phyloP scores from a whole-genome alignment of 2,329 filamentous ascomycete species.

The Fusarium virguliforme region DNA sequence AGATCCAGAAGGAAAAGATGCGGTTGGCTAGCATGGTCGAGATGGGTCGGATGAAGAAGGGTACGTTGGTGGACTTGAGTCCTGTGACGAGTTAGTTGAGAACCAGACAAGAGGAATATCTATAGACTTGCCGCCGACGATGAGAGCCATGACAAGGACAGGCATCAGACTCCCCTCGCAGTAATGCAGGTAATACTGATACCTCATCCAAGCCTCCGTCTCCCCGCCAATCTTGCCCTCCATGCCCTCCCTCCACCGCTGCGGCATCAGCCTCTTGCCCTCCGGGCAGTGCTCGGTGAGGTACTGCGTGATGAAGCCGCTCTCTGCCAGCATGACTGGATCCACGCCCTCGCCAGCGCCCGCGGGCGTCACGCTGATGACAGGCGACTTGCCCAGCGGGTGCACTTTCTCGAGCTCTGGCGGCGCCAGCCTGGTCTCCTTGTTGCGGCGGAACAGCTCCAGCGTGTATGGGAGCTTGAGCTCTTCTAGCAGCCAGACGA shows the following conservation, averaged over 20 bases:
- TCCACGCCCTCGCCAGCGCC: constrained; percentile 53
- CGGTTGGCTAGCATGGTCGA: constrained; percentile 62
- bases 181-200: constrained; percentile 84
- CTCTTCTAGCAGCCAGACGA: constrained; percentile 90
- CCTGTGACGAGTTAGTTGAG: constrained; percentile 46
- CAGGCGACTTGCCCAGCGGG: constrained; percentile 88
- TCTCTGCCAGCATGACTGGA: constrained; percentile 82
- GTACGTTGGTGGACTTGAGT: constrained; percentile 64
- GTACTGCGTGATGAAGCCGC: constrained; percentile 86
- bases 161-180: constrained; percentile 88
- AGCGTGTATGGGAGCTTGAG: constrained; percentile 85
- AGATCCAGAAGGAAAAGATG: constrained; percentile 60
- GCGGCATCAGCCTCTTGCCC: constrained; percentile 66
- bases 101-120: background rate
- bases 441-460: constrained; percentile 81
- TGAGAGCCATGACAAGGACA: constrained; percentile 74
- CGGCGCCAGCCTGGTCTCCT: constrained; percentile 77
- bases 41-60: constrained; percentile 70
- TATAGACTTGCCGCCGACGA: constrained; percentile 66
- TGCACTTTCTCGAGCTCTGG: constrained; percentile 83
- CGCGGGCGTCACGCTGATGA: constrained; percentile 75
- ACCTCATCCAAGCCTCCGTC: constrained; percentile 73
- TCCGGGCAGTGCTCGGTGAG: constrained; percentile 76
- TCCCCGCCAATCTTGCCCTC: constrained; percentile 73
- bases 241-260: constrained; percentile 70